These are phyloP conservation scores for Penicillium sp. DNA, from an alignment of 2,329 filamentous ascomycete genomes.

Conservation along the genomic window DNA sequence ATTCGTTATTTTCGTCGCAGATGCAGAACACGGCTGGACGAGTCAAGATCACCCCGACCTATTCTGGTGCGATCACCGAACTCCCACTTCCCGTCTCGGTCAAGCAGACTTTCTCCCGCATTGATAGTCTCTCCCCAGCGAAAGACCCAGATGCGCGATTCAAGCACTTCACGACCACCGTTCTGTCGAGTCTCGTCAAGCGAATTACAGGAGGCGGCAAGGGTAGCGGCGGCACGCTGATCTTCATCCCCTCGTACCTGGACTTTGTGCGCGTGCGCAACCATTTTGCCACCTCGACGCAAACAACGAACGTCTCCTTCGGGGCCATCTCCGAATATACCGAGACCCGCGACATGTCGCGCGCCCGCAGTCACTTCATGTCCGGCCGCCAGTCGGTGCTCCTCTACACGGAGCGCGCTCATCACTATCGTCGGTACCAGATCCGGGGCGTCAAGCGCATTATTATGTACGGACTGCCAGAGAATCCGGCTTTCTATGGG, in stretches of 20 bases:
- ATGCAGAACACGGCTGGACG: constrained; percentile 79
- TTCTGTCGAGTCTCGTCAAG: constrained; percentile 69
- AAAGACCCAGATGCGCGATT: constrained; percentile 83
- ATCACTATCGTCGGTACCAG: constrained; percentile 88
- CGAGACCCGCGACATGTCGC: constrained; percentile 67
- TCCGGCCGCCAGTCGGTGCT: constrained; percentile 75
- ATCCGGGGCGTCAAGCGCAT: constrained; percentile 75
- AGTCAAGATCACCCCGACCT: constrained; percentile 63
- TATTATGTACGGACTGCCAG: constrained; percentile 85
- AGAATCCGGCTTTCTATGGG: constrained; percentile 60
- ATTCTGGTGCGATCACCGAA: constrained; percentile 66
- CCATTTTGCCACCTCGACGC: constrained; percentile 68
- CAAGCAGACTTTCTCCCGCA: constrained; percentile 84
- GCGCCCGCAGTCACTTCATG: constrained; percentile 81
- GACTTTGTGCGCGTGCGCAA: constrained; percentile 94
- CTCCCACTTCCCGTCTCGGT: constrained; percentile 58
- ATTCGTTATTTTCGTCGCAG: constrained; percentile 67
- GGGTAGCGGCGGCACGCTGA: constrained; percentile 63
- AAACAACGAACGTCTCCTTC: constrained; percentile 58
- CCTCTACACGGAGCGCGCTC: constrained; percentile 89
- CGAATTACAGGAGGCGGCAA: constrained; percentile 41
- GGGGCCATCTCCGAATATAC: constrained; percentile 87
- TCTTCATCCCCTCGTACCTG: constrained; percentile 89
- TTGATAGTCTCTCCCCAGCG: constrained; percentile 63
- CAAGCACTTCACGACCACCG: constrained; percentile 77